Conservation (phyloP, 2,329 filamentous ascomycete genomes). For the Chaetomium sp. region DNA sequence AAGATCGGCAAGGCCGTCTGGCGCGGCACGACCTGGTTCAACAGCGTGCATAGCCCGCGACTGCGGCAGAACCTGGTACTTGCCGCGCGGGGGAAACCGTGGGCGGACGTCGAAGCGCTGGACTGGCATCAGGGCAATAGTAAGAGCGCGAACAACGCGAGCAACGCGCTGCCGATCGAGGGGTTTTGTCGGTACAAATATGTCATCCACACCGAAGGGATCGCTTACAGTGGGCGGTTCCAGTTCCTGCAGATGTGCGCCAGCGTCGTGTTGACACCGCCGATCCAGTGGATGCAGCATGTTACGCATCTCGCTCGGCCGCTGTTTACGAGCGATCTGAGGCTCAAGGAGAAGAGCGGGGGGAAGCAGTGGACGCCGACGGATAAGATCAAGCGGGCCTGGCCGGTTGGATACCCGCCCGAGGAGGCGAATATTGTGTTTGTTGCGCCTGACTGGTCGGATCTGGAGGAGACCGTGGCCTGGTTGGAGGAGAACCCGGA, state of each 20-base stretch:
- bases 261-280: conserved; percentile 42
- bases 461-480: conserved; percentile 39
- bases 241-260: conserved; percentile 46
- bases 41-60: conserved; percentile 36
- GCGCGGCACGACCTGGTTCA: conserved; percentile 48
- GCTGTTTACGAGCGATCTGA: conserved; percentile 33
- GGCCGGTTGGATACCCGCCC: conserved; percentile 32
- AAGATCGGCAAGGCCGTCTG: conserved; percentile 42
- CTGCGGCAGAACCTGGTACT: conserved; percentile 37
- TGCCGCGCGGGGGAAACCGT: conserved; percentile 31
- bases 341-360: conserved; percentile 2
- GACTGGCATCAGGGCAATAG: conserved; percentile 27
- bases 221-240: conserved; percentile 47
- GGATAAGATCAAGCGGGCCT: conserved; percentile 28
- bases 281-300: conserved; percentile 44
- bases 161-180: conserved; percentile 41
- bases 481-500: conserved; percentile 41
- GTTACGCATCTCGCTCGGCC: conserved; percentile 42
- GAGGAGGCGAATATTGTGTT: conserved; percentile 44
- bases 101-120: conserved; percentile 44
- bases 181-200: conserved; percentile 48
- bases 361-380: conserved; percentile 16
- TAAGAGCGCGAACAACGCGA: conserved; percentile 27
- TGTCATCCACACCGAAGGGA: conserved; percentile 46
- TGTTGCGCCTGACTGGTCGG: conserved; percentile 45